Conservation (phyloP, 192 early-diverging fungal genomes). For the Coemansia javaensis region DNA sequence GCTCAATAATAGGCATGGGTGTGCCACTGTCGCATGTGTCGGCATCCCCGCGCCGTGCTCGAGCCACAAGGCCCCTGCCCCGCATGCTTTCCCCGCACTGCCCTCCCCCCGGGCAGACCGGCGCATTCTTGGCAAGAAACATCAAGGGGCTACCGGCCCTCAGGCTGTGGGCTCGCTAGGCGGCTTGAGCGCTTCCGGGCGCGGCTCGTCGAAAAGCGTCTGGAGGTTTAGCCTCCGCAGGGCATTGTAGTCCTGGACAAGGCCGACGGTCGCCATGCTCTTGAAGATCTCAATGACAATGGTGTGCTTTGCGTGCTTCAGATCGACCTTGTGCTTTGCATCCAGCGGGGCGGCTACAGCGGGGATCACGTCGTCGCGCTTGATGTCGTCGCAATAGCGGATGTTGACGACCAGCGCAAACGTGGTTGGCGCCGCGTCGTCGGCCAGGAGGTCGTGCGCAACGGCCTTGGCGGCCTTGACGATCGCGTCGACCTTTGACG, state of each 20-base stretch:
- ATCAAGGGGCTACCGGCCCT: no score
- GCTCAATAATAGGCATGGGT: no score
- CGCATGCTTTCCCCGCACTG: no score
- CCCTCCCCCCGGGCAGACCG: no score
- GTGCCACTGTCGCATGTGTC: no score
- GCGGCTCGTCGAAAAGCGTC: conserved; percentile 42
- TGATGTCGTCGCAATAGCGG: conserved; percentile 47
- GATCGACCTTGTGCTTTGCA: conserved; percentile 49
- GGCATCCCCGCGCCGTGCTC: no score
- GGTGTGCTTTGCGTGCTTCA: conserved; percentile 45
- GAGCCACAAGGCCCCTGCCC: no score
- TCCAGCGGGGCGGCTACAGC: conserved; percentile 47
- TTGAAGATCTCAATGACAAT: conserved; percentile 50
- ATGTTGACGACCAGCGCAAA: conserved; percentile 49
- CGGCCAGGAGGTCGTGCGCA: conserved; percentile 29
- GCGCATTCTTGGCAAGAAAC: no score
- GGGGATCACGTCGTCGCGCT: conserved; percentile 42
- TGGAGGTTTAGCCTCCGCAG: conserved; percentile 41
- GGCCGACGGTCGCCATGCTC: conserved; percentile 42
- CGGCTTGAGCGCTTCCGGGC: background rate
- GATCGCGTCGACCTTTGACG: conserved; percentile 45
- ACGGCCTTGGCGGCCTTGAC: conserved; percentile 31
- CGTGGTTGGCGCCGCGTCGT: conserved; percentile 44
- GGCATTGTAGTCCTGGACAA: conserved; percentile 43
- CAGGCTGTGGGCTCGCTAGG: no score